phyloP scores from a whole-genome alignment of 768 basidiomycete species.

The Trametes villosa region DNA sequence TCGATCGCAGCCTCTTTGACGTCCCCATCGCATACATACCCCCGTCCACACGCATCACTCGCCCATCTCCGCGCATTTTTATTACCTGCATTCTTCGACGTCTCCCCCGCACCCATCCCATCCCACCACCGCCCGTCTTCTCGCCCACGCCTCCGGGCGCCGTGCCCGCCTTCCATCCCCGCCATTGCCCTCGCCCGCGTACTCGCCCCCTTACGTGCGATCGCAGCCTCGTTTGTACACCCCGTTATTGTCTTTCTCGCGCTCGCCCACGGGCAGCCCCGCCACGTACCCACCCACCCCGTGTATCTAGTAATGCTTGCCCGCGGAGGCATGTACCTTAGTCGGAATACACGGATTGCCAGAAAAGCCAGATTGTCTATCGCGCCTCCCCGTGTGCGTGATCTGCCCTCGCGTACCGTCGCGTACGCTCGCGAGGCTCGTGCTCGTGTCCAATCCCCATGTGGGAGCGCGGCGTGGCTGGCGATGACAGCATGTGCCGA shows the following conservation, averaged over 20 bases:
- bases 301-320: conserved; percentile 8
- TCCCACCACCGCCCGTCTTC: not conserved
- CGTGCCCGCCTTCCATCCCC: not conserved
- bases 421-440: no score
- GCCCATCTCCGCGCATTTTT: conserved; percentile 23
- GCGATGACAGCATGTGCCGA: no score
- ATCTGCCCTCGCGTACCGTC: not conserved
- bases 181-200: not conserved
- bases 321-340: not conserved
- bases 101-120: not conserved
- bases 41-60: conserved; percentile 15
- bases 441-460: no score
- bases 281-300: not conserved
- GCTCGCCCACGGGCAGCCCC: not conserved
- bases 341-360: conserved; percentile 7
- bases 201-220: conserved; percentile 12
- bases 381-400: not conserved
- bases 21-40: conserved; percentile 22
- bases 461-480: no score
- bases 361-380: not conserved
- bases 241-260: conserved; percentile 12
- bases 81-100: conserved; percentile 15
- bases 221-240: conserved; percentile 17
- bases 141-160: not conserved
- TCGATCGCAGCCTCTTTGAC: conserved; percentile 18